A percentile compares a stretch with the other conserved stretches of the same genome.
Evolutionary conservation across 305 asterid species (phyloP).

Genomic region (Petunia hybrid): DNA sequence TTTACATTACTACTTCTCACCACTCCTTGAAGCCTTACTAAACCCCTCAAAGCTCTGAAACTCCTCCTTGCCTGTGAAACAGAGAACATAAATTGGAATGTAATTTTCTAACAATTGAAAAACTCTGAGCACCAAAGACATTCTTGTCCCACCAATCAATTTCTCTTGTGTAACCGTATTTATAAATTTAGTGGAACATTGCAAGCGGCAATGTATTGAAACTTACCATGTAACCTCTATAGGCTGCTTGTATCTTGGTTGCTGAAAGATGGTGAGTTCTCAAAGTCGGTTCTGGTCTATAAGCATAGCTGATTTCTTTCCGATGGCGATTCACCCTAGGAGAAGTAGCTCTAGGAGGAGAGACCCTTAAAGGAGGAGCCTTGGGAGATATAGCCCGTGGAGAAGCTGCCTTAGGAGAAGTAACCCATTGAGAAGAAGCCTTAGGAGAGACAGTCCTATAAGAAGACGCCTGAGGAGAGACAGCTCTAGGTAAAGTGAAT

Average conservation of each 20-base stretch:
- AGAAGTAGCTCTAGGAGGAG: conserved; percentile 48
- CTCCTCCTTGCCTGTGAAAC: conserved; percentile 76
- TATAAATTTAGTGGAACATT: neutral
- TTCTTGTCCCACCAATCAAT: neutral
- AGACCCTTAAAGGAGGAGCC: conserved; percentile 43
- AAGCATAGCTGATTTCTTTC: conserved; percentile 56
- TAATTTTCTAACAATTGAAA: neutral
- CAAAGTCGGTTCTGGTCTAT: conserved; percentile 73
- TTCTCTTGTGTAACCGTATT: too few relatives aligned
- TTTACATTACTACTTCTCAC: conserved; percentile 81
- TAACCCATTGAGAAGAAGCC: conserved; percentile 40
- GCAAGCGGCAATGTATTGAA: conserved; percentile 22
- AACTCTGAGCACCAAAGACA: neutral
- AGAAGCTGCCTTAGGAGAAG: conserved; percentile 50
- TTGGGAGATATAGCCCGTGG: conserved; percentile 56
- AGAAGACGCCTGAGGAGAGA: conserved; percentile 54
- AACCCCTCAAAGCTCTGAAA: conserved; percentile 84
- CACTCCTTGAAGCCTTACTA: conserved; percentile 95
- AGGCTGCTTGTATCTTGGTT: conserved; percentile 81
- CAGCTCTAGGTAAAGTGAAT: conserved; percentile 46
- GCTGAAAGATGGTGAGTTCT: conserved; percentile 65
- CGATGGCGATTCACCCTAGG: conserved; percentile 41
- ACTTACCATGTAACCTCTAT: conserved; percentile 81
- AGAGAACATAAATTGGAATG: neutral
- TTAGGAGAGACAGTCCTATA: conserved; percentile 36